These are phyloP conservation scores for Amoebophrya sp. DNA, from an alignment of 169 alveolate genomes.

Conservation along the genomic window DNA sequence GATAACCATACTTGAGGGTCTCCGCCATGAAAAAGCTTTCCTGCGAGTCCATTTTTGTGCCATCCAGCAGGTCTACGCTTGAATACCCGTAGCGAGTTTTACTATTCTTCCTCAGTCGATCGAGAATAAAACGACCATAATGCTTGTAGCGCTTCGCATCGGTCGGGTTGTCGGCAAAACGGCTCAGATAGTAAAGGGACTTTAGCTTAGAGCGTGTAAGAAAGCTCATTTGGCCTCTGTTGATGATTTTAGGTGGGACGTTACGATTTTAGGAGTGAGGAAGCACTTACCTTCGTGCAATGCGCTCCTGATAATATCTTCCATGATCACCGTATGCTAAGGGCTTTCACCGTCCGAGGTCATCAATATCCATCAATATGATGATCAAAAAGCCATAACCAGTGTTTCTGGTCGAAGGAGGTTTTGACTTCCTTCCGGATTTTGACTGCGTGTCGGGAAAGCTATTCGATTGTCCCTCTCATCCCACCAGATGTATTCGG, in stretches of 20 bases:
- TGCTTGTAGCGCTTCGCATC: neutral
- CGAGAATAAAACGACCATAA: slow-evolving; percentile 24
- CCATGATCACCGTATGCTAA: too few relatives aligned
- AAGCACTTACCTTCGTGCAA: too few relatives aligned
- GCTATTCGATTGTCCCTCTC: neutral
- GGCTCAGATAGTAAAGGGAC: slow-evolving; percentile 36
- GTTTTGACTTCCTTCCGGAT: neutral
- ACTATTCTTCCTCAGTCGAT: slow-evolving; percentile 27
- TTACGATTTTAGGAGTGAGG: too few relatives aligned
- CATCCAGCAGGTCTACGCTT: neutral
- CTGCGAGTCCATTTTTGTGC: neutral
- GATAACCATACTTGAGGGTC: slow-evolving; percentile 29
- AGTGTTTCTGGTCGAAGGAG: slow-evolving; percentile 45
- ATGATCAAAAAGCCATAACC: too few relatives aligned
- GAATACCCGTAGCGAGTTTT: slow-evolving; percentile 35
- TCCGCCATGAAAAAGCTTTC: slow-evolving; percentile 34
- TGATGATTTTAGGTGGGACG: too few relatives aligned
- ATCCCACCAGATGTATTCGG: neutral
- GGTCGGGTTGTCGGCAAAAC: neutral
- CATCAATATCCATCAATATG: too few relatives aligned
- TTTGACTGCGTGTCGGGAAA: neutral
- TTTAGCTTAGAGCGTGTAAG: too few relatives aligned
- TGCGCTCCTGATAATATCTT: too few relatives aligned
- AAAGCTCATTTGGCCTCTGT: too few relatives aligned
- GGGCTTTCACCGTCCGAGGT: too few relatives aligned